phyloP scores from a whole-genome alignment of 2,329 filamentous ascomycete species.

The Cladosporium sp. region DNA sequence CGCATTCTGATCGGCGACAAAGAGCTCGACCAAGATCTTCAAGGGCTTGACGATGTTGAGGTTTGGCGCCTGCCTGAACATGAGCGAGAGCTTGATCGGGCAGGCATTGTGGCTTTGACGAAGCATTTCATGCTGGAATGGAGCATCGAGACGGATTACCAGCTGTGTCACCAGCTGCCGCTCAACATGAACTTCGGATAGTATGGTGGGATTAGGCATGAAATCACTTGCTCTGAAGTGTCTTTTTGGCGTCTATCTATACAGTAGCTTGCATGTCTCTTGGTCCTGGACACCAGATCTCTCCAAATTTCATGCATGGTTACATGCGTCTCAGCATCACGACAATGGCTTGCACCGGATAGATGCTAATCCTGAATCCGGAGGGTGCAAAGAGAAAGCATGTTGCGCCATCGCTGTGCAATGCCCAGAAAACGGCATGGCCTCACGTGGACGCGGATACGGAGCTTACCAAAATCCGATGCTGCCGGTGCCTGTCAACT shows the following conservation, averaged over 20 bases:
- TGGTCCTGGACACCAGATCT: too few species aligned
- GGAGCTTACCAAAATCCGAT: too few species aligned
- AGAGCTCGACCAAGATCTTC: neutral
- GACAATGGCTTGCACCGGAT: too few species aligned
- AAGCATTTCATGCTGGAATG: constrained; percentile 1
- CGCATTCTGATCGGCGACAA: neutral
- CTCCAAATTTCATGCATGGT: too few species aligned
- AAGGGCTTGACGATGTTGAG: neutral
- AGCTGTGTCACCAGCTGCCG: constrained; percentile 1
- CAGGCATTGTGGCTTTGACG: neutral
- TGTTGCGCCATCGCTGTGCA: too few species aligned
- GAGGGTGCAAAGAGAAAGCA: too few species aligned
- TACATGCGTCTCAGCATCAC: too few species aligned
- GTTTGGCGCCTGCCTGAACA: neutral
- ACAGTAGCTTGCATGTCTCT: too few species aligned
- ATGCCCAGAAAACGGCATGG: too few species aligned
- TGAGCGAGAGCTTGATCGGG: neutral
- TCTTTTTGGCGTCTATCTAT: neutral
- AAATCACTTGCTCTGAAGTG: neutral
- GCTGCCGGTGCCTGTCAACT: too few species aligned
- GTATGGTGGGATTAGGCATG: neutral
- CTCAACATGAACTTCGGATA: neutral
- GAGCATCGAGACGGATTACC: neutral
- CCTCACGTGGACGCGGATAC: too few species aligned
- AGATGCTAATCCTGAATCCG: too few species aligned